Evolutionary conservation across 1,139 yeast genomes (phyloP), one percentile per base, ranked within the genome.

Genomic region (Magnusiomyces fungicola): DNA sequence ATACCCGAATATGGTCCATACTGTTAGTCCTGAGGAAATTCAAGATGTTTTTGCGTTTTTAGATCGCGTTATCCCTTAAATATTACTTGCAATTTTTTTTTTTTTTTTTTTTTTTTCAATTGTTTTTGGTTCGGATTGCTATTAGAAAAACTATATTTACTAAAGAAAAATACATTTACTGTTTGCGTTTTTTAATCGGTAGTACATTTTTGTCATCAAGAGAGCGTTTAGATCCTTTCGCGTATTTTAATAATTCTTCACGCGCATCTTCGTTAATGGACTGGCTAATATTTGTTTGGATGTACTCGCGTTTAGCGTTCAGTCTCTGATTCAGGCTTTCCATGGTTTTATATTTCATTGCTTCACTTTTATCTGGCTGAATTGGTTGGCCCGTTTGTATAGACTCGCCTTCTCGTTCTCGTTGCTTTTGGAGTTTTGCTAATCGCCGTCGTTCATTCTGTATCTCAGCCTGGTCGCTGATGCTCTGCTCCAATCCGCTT

Each of bases 1-100:
- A 12, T 92, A 87, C 61, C 62, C 67, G 1, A 86, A 84, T 0
- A 68, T 87, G 65, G 80, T 71, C 0, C 97, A 89, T 63, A 73
- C 82, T 45, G 78, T 88, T 0, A 70, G 72, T 56, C 83, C 82
- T 16, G 77, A 78, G 53, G 96, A 88, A 61, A 65, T 89, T 55
- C 61, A 55, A 1, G 89, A 84, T 46, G 71, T 82, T 12, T 66
- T 76, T 52, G 61, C 66, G n/a, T 85, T 85, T 59, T 61, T 86
- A 25, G 68, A 64, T 46, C 58, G 58, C 24, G 60, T 56, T 12
- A 32, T 66, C 25, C 65, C 69, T 34, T 27, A 48, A 19, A 27
- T 34, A 34, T 48, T 43, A 25, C n/a, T n/a, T n/a, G n/a, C n/a
- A n/a, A n/a, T n/a, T n/a, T n/a, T n/a, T n/a, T 19, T 27, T 46